phyloP scores from a whole-genome alignment of 176 grass and related monocot species.

The Chrysopogon serrulatus region DNA sequence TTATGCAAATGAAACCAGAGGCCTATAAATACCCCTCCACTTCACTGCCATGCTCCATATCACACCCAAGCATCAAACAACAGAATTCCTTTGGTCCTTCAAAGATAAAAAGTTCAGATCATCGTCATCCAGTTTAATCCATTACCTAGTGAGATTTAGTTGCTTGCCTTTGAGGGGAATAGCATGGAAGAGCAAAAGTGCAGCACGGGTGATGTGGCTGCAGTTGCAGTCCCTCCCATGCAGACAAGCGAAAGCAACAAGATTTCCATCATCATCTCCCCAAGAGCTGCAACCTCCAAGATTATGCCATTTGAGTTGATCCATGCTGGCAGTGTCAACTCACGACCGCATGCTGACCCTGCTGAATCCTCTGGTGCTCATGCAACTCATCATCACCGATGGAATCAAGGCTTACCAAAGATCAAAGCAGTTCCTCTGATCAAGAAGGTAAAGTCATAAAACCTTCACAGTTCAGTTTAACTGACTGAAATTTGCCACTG shows the following conservation, averaged over 20 bases:
- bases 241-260: constrained; percentile 1
- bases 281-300: constrained; percentile 14
- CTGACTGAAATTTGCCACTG: not conserved
- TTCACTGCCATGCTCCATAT: not conserved
- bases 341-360: not conserved
- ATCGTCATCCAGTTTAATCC: not conserved
- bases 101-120: not conserved
- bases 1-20: not conserved
- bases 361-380: not conserved
- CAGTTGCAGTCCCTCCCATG: not conserved
- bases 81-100: not conserved
- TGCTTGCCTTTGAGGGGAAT: not conserved
- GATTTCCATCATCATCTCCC: constrained; percentile 17
- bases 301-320: constrained; percentile 16
- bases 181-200: constrained; percentile 11
- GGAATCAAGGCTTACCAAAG: constrained; percentile 4
- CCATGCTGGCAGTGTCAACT: not conserved
- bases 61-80: not conserved
- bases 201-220: not conserved
- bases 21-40: constrained; percentile 2
- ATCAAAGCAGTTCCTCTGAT: constrained; percentile 7
- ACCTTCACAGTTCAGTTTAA: not conserved
- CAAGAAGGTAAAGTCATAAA: constrained; percentile 5
- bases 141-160: not conserved
- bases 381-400: not conserved